phyloP scores from a whole-genome alignment of 805 yeast species.

The Blastobotrys muscicola region DNA sequence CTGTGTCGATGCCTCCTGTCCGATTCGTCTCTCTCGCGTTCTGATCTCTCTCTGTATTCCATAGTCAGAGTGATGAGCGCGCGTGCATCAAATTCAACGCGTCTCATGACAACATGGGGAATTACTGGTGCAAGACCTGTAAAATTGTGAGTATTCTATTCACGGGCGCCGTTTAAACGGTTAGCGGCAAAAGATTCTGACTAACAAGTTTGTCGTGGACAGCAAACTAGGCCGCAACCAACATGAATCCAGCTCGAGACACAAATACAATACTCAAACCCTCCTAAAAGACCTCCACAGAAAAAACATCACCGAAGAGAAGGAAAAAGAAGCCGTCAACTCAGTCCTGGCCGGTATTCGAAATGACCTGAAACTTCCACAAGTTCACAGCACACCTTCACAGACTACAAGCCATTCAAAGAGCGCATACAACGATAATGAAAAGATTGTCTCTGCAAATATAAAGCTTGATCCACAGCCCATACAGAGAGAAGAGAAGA shows the following conservation, averaged over 20 bases:
- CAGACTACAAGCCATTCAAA: no score
- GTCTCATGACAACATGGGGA: constrained; percentile 14
- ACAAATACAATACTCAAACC: constrained; percentile 19
- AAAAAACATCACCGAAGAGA: constrained; percentile 18
- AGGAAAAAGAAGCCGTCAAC: background rate
- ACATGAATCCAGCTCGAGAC: constrained; percentile 30
- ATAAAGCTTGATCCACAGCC: background rate
- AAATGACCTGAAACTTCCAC: no score
- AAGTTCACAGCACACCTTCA: no score
- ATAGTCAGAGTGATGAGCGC: background rate
- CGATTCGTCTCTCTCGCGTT: no score
- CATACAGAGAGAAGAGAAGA: background rate
- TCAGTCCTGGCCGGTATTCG: no score
- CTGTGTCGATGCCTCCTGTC: no score
- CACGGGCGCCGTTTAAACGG: no score
- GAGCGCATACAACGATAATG: no score
- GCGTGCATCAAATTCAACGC: background rate
- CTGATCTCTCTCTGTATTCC: no score
- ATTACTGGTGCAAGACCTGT: constrained; percentile 33
- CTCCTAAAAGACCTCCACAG: constrained; percentile 23
- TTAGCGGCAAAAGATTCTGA: no score
- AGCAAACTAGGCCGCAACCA: constrained; percentile 24
- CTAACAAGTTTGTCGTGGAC: constrained; percentile 31
- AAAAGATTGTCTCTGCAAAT: background rate
- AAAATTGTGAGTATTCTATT: constrained; percentile 21